phyloP scores from a whole-genome alignment of 148 eudicot genomes.

The Amaranthus palmeri region DNA sequence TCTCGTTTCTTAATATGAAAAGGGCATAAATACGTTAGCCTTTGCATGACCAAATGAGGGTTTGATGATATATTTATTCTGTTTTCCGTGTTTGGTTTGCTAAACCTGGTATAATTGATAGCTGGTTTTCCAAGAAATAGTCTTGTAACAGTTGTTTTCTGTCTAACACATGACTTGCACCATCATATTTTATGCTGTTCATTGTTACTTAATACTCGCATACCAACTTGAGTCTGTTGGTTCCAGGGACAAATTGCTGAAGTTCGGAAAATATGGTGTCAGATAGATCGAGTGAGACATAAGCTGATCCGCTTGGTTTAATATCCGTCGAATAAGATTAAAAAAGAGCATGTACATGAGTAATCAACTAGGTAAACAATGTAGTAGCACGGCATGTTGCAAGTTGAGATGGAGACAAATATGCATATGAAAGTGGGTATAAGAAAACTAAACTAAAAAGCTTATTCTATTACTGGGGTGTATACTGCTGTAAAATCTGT shows the following conservation, averaged over 20 bases:
- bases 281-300: constrained; percentile 1
- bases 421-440: not conserved
- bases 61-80: not conserved
- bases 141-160: not conserved
- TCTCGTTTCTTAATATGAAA: not conserved
- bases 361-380: not conserved
- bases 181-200: not conserved
- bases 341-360: not conserved
- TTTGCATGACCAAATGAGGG: not conserved
- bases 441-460: not conserved
- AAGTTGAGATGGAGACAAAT: not conserved
- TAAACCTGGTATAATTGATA: not conserved
- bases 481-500: not conserved
- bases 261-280: constrained; percentile 3
- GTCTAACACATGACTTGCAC: not conserved
- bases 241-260: constrained; percentile 7
- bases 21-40: not conserved
- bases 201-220: not conserved
- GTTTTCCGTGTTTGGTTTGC: not conserved
- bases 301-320: not conserved
- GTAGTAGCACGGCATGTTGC: not conserved
- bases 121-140: not conserved
- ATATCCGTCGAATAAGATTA: not conserved
- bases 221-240: not conserved
- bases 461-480: not conserved